Evolutionary conservation across 805 yeast genomes (phyloP).

Genomic region (Ogataea pilisensis): DNA sequence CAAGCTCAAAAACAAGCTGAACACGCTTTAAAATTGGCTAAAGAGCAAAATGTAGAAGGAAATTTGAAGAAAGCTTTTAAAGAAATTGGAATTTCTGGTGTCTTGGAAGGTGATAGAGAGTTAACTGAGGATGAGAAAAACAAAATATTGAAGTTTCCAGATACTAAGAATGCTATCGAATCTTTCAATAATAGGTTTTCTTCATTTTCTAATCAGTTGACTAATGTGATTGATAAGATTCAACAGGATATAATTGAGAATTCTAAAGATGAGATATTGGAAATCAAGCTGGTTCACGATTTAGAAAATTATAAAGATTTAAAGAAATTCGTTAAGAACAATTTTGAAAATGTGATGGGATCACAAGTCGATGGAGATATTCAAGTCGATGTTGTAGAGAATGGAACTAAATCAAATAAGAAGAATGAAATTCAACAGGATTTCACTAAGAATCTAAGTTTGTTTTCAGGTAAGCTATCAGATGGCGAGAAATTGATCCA

Average conservation of each 20-base stretch:
- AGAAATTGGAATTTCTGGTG: slow-evolving; percentile 38
- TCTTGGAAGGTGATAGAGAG: slow-evolving; percentile 32
- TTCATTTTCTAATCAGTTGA: slow-evolving; percentile 27
- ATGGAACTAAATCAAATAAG: slow-evolving; percentile 35
- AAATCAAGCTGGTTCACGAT: slow-evolving; percentile 66
- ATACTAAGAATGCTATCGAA: slow-evolving; percentile 31
- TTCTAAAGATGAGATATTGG: slow-evolving; percentile 49
- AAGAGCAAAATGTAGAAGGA: slow-evolving; percentile 32
- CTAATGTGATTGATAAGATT: slow-evolving; percentile 36
- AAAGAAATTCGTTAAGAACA: slow-evolving; percentile 43
- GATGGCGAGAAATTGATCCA: slow-evolving; percentile 87
- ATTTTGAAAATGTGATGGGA: slow-evolving; percentile 59
- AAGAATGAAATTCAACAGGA: slow-evolving; percentile 23
- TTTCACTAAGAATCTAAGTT: slow-evolving; percentile 47
- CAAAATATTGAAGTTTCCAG: slow-evolving; percentile 27
- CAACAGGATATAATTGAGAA: slow-evolving; percentile 29
- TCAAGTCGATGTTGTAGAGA: slow-evolving; percentile 53
- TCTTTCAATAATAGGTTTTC: slow-evolving; percentile 34
- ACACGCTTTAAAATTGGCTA: slow-evolving; percentile 47
- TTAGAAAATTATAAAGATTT: slow-evolving; percentile 49
- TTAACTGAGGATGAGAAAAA: slow-evolving; percentile 28
- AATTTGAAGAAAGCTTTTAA: slow-evolving; percentile 35
- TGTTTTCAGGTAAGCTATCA: slow-evolving; percentile 69
- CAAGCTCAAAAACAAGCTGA: slow-evolving; percentile 47
- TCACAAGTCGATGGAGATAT: slow-evolving; percentile 77